Base-by-base conservation (phyloP, 225 moss, liverwort and hornwort species). In the Lunularia cruciata region DNA sequence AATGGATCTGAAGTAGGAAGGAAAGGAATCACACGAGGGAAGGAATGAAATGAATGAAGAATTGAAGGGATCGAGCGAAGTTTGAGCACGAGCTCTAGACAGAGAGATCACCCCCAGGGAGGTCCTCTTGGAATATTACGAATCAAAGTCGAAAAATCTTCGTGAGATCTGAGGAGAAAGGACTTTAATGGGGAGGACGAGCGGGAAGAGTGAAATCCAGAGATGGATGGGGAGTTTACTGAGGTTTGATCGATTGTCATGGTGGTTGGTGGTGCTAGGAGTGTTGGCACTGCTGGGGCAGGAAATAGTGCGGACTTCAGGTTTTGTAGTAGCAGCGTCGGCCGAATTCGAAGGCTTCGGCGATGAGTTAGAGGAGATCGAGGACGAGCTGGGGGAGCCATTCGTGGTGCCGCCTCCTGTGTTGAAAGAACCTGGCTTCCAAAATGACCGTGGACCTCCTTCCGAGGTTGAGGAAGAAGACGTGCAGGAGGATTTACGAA, bases 291-390 rank as follows among this genome's bases (percentile, higher is more conserved):
- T 87, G 40, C 67, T 87, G 18, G 84, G 81, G 31, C 87, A 84
- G 67, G 84, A 87, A 63, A 75, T 87, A 11, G 73, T 73, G 20
- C 74, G 75, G 54, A 73, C 84, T 12, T 84, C 84, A 23, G 77
- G 73, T 0, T 72, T 82, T 20, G 77, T 84, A 2, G 77, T 84
- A 3, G 86, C 76, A 0, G 76, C 46, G 55, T 54, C 76, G 4
- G 77, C 86, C 33, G 98, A 98, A 77, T 91, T 98, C 13, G 98
- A 98, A 79, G 98, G 98, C 36, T 98, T 98, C 35, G 80, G 75
- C 1, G 95, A 90, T 56, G 98, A 98, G 71, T 83, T 77, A 9
- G 71, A 86, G 19, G 96, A 98, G 57, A 81, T 47, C 31, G 98
- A 93, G 65, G 84, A 84, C 34, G 98, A 93, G 45, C 63, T 83